Percentiles rank a stretch among this genome's conserved stretches.
Conservation (phyloP, 805 yeast species). For the Starmerella roubikii region DNA sequence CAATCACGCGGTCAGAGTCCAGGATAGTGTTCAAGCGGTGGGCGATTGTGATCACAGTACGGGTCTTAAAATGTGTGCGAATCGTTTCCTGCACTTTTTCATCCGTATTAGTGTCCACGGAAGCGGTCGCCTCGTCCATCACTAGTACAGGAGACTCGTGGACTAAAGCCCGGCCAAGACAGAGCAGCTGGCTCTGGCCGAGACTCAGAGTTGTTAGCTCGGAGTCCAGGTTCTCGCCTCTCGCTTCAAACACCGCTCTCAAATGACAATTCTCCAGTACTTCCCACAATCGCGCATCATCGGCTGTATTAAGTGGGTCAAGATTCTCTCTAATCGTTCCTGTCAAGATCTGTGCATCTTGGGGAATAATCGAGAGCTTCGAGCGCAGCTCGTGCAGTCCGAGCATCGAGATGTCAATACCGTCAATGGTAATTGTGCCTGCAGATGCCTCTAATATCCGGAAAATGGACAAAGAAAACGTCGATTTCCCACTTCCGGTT, state of each 20-base stretch:
- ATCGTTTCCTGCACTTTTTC: conserved; percentile 56
- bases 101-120: conserved; percentile 65
- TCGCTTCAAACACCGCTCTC: conserved; percentile 24
- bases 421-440: conserved; percentile 48
- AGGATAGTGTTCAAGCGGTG: conserved; percentile 60
- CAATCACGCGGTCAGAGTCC: conserved; percentile 55
- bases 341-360: conserved; percentile 57
- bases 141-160: conserved; percentile 51
- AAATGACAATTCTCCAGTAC: conserved; percentile 48
- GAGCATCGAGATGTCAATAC: conserved; percentile 38
- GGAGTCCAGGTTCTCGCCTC: conserved; percentile 37
- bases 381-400: conserved; percentile 48
- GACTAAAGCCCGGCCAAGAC: conserved; percentile 62
- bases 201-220: conserved; percentile 58
- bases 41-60: conserved; percentile 70
- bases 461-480: conserved; percentile 79
- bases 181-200: conserved; percentile 69
- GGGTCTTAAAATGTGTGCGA: conserved; percentile 41
- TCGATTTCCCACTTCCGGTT: conserved; percentile 93
- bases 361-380: conserved; percentile 54
- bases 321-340: conserved; percentile 52
- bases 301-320: conserved; percentile 46
- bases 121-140: conserved; percentile 58
- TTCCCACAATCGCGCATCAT: conserved; percentile 46
- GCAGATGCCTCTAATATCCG: conserved; percentile 36